Conservation (phyloP, 176 grass and related monocot species). For the Hyparrhenia diplandra region DNA sequence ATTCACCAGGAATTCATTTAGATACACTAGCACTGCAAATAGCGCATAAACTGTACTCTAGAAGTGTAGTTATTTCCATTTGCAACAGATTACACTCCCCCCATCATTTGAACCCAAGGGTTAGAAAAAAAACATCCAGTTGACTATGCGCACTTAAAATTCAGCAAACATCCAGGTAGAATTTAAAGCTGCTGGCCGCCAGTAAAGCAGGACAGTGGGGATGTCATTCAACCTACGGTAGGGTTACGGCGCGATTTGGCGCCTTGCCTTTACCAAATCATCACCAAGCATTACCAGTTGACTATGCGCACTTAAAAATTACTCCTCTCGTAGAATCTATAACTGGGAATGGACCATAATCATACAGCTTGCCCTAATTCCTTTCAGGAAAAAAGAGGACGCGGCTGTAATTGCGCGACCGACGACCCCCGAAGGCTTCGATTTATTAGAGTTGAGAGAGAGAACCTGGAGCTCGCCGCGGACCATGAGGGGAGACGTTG, state of each 20-base stretch:
- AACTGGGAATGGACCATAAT: not conserved
- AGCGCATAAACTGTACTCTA: not conserved
- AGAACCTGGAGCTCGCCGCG: conserved; percentile 85
- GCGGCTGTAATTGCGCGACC: not conserved
- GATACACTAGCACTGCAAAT: not conserved
- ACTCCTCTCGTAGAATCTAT: too few species aligned
- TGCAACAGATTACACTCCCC: not conserved
- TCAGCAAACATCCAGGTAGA: not conserved
- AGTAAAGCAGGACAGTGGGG: not conserved
- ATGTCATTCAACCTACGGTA: not conserved
- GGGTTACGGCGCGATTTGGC: not conserved
- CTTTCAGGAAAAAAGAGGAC: not conserved
- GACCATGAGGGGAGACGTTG: conserved; percentile 75
- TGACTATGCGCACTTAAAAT: too few species aligned
- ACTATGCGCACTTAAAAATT: not conserved
- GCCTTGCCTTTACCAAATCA: not conserved
- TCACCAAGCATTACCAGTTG: not conserved
- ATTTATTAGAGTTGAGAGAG: not conserved
- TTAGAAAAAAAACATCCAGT: too few species aligned
- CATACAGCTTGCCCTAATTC: too few species aligned
- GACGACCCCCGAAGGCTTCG: not conserved
- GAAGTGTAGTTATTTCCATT: not conserved
- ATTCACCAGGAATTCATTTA: too few species aligned
- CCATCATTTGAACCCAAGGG: not conserved
- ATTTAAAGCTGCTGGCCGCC: not conserved